These are phyloP conservation scores for Datura wrightii DNA, from an alignment of 257 asterid species.

Conservation along the genomic window DNA sequence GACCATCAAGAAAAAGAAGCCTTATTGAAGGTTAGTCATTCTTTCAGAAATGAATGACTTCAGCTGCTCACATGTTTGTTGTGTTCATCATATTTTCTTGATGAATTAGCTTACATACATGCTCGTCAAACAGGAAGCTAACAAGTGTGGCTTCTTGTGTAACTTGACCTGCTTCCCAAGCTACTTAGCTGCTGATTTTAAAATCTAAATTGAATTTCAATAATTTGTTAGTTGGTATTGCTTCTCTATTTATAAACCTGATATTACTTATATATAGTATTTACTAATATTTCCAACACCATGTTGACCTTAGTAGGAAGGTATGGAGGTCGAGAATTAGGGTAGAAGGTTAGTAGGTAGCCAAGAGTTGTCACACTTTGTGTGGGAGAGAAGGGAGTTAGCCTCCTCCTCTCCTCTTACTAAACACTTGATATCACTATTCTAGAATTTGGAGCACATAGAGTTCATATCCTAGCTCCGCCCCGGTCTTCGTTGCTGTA, in stretches of 20 bases:
- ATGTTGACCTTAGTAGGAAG: background rate
- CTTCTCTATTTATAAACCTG: background rate
- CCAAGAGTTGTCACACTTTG: too few species aligned
- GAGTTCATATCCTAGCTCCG: background rate
- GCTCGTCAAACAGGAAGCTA: background rate
- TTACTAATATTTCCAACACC: background rate
- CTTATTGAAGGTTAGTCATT: too few species aligned
- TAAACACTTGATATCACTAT: background rate
- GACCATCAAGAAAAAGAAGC: too few species aligned
- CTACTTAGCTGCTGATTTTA: background rate
- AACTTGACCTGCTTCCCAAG: background rate
- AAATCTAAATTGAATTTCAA: background rate
- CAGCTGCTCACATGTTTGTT: background rate
- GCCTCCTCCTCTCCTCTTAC: background rate
- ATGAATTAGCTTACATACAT: background rate
- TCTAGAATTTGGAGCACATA: background rate
- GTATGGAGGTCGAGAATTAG: too few species aligned
- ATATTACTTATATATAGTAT: background rate
- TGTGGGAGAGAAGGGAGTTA: too few species aligned
- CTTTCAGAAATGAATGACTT: too few species aligned
- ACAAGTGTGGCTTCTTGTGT: background rate
- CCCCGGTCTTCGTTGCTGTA: background rate
- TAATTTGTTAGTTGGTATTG: background rate
- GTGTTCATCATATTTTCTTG: background rate
- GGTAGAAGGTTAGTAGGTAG: too few species aligned